phyloP scores from a whole-genome alignment of 148 eudicot genomes.

The Oxyria digyna region DNA sequence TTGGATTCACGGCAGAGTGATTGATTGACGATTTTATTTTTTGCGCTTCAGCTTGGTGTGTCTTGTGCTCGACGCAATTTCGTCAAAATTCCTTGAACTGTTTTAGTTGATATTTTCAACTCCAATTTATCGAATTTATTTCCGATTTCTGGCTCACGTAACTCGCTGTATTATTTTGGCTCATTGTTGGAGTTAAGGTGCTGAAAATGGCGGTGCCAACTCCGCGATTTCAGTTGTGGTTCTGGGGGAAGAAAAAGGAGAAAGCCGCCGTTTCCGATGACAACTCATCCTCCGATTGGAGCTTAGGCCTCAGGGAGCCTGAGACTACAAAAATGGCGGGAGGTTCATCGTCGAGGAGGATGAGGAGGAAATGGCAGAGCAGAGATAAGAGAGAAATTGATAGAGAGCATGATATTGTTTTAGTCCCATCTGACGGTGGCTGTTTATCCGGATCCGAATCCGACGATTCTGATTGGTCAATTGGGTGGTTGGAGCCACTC shows the following conservation, averaged over 20 bases:
- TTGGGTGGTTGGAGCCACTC: slow-evolving; percentile 91
- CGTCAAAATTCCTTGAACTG: too few relatives aligned
- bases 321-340: slow-evolving; percentile 34
- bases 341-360: slow-evolving; percentile 30
- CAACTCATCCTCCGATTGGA: slow-evolving; percentile 37
- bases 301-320: slow-evolving; percentile 30
- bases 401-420: slow-evolving; percentile 57
- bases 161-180: background rate
- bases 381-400: slow-evolving; percentile 50
- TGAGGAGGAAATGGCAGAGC: slow-evolving; percentile 41
- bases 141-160: background rate
- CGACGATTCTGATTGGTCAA: slow-evolving; percentile 89
- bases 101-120: background rate
- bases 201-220: background rate
- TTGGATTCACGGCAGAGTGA: background rate
- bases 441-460: slow-evolving; percentile 72
- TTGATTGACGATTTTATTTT: background rate
- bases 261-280: slow-evolving; percentile 31
- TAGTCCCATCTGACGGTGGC: slow-evolving; percentile 75
- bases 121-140: background rate
- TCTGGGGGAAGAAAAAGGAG: slow-evolving; percentile 28
- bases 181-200: background rate
- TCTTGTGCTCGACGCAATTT: too few relatives aligned
- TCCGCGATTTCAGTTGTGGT: slow-evolving; percentile 17
- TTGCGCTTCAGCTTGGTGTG: background rate